Evolutionary conservation across 1,139 yeast species (phyloP).

Genomic region (Yamadazyma epiphylla): DNA sequence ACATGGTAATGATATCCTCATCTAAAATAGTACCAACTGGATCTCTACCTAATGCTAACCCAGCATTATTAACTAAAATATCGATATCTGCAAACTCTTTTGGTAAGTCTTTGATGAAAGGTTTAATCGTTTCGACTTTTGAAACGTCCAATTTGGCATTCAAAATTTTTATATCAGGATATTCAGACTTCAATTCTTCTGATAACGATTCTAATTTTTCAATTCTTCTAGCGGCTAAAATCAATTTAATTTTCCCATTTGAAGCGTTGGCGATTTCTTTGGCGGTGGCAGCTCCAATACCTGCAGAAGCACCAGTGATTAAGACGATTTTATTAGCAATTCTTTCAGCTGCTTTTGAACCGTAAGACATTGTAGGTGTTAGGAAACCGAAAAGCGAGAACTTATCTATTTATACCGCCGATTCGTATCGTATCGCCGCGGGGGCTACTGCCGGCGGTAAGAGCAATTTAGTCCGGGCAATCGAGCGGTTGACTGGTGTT

Average conservation of each 20-base stretch:
- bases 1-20: constrained; percentile 35
- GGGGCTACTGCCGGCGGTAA: no score
- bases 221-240: constrained; percentile 41
- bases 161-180: constrained; percentile 24
- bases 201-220: constrained; percentile 32
- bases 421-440: no score
- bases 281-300: constrained; percentile 49
- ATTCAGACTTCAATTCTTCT: constrained; percentile 20
- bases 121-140: constrained; percentile 28
- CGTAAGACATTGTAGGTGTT: constrained; percentile 39
- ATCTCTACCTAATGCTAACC: constrained; percentile 40
- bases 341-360: constrained; percentile 53
- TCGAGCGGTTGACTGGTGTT: no score
- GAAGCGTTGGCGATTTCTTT: constrained; percentile 37
- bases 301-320: constrained; percentile 76
- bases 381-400: no score
- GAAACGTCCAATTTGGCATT: constrained; percentile 32
- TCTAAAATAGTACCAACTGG: constrained; percentile 29
- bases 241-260: constrained; percentile 33
- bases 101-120: constrained; percentile 30
- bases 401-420: no score
- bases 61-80: constrained; percentile 38
- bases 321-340: constrained; percentile 58
- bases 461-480: no score
- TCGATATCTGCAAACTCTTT: constrained; percentile 36